phyloP scores from a whole-genome alignment of 345 rosid genomes.

The Mallotus nudiflorus region DNA sequence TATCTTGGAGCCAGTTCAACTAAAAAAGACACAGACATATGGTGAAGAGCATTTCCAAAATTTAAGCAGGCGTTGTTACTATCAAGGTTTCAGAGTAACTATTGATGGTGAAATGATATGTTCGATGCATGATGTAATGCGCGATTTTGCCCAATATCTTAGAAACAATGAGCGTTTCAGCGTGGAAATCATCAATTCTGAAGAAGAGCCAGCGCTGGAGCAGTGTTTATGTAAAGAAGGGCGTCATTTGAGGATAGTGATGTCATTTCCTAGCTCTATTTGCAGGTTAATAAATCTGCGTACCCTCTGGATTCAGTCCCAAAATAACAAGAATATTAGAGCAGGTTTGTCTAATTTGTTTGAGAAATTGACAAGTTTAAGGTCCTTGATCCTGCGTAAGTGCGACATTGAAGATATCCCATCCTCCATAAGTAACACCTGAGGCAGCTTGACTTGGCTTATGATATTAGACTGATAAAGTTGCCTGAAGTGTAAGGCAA shows the following conservation, averaged over 20 bases:
- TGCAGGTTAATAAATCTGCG: background rate
- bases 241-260: background rate
- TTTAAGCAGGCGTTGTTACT: background rate
- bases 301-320: background rate
- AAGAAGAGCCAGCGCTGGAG: background rate
- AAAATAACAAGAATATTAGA: background rate
- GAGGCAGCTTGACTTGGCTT: slow-evolving; percentile 6
- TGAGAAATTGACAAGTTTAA: background rate
- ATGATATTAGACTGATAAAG: background rate
- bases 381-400: slow-evolving; percentile 6
- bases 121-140: slow-evolving; percentile 8
- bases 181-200: background rate
- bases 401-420: slow-evolving; percentile 3
- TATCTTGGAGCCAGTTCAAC: background rate
- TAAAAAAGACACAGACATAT: background rate
- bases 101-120: background rate
- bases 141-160: background rate
- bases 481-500: slow-evolving; percentile 2
- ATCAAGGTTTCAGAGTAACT: background rate
- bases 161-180: slow-evolving; percentile 8
- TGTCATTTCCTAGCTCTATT: background rate
- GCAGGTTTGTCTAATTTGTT: background rate
- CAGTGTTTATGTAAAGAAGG: background rate
- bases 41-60: background rate
- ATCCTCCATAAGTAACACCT: background rate